These are phyloP conservation scores for Epichloe sp. DNA, from an alignment of 2,329 filamentous ascomycete genomes.

Conservation along the genomic window DNA sequence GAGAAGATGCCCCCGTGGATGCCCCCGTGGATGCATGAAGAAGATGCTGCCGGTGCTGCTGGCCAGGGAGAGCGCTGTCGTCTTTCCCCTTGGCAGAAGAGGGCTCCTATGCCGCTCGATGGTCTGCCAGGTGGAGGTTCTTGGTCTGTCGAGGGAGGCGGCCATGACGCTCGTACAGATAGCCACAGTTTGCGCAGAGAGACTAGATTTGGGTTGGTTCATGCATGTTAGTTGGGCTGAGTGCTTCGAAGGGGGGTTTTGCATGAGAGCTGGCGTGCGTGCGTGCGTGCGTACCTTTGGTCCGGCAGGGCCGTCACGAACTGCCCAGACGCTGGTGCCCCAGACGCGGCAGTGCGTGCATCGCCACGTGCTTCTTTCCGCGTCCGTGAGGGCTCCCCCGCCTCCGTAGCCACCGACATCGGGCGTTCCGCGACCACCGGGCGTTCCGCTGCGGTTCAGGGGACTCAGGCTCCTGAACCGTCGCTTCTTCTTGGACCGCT, in stretches of 20 bases:
- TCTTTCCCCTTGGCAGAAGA: conserved; percentile 11
- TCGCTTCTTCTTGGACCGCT: conserved; percentile 89
- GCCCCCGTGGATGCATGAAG: background rate
- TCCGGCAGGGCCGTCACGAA: conserved; percentile 78
- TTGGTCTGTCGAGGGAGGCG: conserved; percentile 53
- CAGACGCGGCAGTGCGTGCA: conserved; percentile 80
- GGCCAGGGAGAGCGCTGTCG: conserved; percentile 4
- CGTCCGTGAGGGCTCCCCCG: conserved; percentile 55
- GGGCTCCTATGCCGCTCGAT: conserved; percentile 14
- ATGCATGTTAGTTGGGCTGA: too few relatives aligned
- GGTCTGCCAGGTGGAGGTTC: conserved; percentile 23
- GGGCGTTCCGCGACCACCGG: conserved; percentile 64
- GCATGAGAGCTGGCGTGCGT: too few relatives aligned
- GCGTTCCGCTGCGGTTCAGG: conserved; percentile 48
- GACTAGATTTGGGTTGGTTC: conserved; percentile 36
- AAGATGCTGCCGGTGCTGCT: background rate
- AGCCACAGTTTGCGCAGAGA: conserved; percentile 86
- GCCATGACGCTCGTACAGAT: conserved; percentile 77
- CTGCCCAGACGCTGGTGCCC: conserved; percentile 87
- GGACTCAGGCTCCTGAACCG: conserved; percentile 84
- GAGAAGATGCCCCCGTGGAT: conserved; percentile 6
- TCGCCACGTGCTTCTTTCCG: conserved; percentile 72
- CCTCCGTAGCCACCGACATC: conserved; percentile 65
- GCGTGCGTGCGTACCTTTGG: conserved; percentile 44
- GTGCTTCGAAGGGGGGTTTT: too few relatives aligned